phyloP scores from a whole-genome alignment of 2,329 filamentous ascomycete genomes.

The Stagonosporopsis rhizophila region DNA sequence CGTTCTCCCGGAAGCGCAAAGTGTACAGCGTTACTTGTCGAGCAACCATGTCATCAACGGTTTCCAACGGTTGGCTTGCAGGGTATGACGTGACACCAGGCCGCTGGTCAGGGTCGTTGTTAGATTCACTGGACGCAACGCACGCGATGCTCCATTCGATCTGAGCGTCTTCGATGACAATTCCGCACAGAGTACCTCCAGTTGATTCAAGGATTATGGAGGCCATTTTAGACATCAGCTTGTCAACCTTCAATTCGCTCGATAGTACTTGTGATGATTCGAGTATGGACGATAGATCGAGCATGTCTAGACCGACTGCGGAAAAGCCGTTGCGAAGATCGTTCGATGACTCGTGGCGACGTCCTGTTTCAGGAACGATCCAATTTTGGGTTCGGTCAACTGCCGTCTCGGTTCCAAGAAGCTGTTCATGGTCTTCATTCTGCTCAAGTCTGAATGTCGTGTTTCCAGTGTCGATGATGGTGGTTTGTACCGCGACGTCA shows the following conservation, averaged over 20 bases:
- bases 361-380: conserved; percentile 55
- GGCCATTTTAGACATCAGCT: conserved; percentile 80
- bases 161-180: conserved; percentile 74
- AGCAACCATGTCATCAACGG: conserved; percentile 71
- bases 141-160: conserved; percentile 75
- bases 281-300: conserved; percentile 79
- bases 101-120: conserved; percentile 27
- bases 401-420: conserved; percentile 48
- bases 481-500: conserved; percentile 74
- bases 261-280: conserved; percentile 82
- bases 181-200: conserved; percentile 75
- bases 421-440: conserved; percentile 52
- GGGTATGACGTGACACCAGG: conserved; percentile 70
- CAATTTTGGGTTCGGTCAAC: conserved; percentile 58
- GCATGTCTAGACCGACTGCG: conserved; percentile 75
- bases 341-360: conserved; percentile 51
- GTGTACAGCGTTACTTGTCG: conserved; percentile 80
- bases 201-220: conserved; percentile 81
- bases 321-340: conserved; percentile 70
- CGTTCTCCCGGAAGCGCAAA: conserved; percentile 75
- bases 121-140: conserved; percentile 70
- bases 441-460: conserved; percentile 53
- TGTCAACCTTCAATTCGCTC: conserved; percentile 77
- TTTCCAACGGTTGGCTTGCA: conserved; percentile 68
- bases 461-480: conserved; percentile 60